Evolutionary conservation across 495 filamentous ascomycete genomes (phyloP), one percentile per base, ranked within the genome.

Genomic region (Trypethelium eluteriae): DNA sequence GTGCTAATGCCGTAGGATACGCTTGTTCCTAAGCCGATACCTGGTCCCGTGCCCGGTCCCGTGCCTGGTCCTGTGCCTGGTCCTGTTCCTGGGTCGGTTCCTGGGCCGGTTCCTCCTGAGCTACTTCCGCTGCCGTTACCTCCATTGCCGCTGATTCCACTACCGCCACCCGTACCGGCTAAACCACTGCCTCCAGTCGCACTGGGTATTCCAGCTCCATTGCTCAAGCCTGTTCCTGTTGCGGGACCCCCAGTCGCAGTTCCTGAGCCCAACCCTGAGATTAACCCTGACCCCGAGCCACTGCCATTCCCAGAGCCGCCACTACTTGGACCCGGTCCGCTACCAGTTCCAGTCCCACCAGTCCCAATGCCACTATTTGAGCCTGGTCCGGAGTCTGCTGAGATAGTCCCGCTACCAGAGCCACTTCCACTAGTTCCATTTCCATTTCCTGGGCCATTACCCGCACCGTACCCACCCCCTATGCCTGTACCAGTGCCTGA

Each of bases 1-100:
- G 67, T 69, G 39, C 46, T 57, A 39, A 66, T 61, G 61, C 49
- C 67, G 36, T 64, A 68, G 35, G 39, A 41, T 36, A 50, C 56
- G 62, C 56, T 61, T 16, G 61, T 63, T n/a, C 66, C 66, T n/a
- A 35, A 61, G 12, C 49, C 64, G 14, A 3, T 66, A n/a, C 65
- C 59, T 18, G 59, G 39, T 9, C 63, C 63, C 12, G 62, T 44
- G 12, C 53, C 63, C 0, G 47, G 39, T n/a, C 63, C 63, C 6
- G 25, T 50, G 5, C 53, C 63, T 2, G 36, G 39, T 6, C 63
- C 63, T 11, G 25, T 50, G 9, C 63, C 63, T 32, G 41, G 14
- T 50, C 63, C 47, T 34, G 39, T 50, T 11, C 44, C 63, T 34
- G 41, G 36, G 34, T 41, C 47, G 7, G 18, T 50, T 4, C 39